phyloP scores from a whole-genome alignment of 2,329 filamentous ascomycete genomes.

The Metarhizium sp. region DNA sequence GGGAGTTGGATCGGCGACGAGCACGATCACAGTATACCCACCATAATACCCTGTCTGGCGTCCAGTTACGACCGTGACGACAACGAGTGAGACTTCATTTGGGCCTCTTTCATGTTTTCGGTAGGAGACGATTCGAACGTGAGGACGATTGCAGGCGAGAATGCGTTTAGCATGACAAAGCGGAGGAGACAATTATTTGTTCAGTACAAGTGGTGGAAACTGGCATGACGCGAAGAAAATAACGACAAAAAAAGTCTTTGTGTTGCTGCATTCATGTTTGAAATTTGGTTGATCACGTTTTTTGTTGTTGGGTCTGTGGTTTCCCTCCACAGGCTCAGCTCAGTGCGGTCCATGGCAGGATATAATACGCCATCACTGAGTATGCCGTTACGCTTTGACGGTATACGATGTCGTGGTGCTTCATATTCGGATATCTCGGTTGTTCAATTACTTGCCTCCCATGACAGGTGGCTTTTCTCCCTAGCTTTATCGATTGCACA shows the following conservation, averaged over 20 bases:
- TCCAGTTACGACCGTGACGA: constrained; percentile 24
- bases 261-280: not conserved
- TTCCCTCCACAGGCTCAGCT: not conserved
- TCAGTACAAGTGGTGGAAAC: not conserved
- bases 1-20: constrained; percentile 26
- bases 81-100: constrained; percentile 11
- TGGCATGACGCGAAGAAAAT: not conserved
- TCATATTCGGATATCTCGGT: not conserved
- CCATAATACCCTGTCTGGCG: constrained; percentile 30
- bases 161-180: constrained; percentile 1
- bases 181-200: not conserved
- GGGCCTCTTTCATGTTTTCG: not conserved
- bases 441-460: not conserved
- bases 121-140: not conserved
- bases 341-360: not conserved
- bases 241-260: not conserved
- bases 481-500: not conserved
- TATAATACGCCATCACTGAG: not conserved
- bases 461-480: not conserved
- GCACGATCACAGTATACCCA: constrained; percentile 29
- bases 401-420: not conserved
- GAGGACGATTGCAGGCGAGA: not conserved
- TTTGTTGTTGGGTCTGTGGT: not conserved
- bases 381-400: not conserved
- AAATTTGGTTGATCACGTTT: not conserved